Evolutionary conservation across 495 filamentous ascomycete genomes (phyloP).

Genomic region (Gamarada debralockiae): DNA sequence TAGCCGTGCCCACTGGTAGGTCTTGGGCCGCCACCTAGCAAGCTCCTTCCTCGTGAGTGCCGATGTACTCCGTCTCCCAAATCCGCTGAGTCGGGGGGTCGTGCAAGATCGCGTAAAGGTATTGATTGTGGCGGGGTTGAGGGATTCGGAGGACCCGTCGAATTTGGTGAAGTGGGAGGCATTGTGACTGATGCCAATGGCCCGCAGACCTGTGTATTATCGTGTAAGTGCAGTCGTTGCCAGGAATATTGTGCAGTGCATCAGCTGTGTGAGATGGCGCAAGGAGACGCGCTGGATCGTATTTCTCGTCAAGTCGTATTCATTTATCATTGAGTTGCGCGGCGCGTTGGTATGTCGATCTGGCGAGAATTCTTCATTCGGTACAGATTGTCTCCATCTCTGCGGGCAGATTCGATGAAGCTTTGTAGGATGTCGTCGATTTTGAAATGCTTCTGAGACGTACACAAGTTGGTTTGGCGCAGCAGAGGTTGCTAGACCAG

Average conservation of each 20-base stretch:
- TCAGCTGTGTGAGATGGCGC: conserved; percentile 4
- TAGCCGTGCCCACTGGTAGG: conserved; percentile 24
- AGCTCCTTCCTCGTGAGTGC: conserved; percentile 28
- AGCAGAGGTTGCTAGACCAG: background rate
- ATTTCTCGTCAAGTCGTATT: conserved; percentile 15
- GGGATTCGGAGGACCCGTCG: conserved; percentile 17
- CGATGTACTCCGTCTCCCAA: conserved; percentile 23
- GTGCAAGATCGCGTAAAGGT: conserved; percentile 76
- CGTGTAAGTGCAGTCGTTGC: conserved; percentile 3
- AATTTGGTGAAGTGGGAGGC: conserved; percentile 17
- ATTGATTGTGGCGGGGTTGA: conserved; percentile 62
- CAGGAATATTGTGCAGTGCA: background rate
- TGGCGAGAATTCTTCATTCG: background rate
- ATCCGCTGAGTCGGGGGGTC: conserved; percentile 45
- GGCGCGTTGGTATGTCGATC: background rate
- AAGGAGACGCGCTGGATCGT: background rate
- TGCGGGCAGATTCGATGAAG: background rate
- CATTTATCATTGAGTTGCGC: conserved; percentile 8
- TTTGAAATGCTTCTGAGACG: conserved; percentile 7
- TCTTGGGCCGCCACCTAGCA: conserved; percentile 30
- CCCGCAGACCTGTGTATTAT: conserved; percentile 15
- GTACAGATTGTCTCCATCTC: conserved; percentile 1
- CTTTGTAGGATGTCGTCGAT: conserved; percentile 1
- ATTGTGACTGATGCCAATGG: conserved; percentile 20
- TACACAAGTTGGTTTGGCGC: background rate